Evolutionary conservation across 2,329 filamentous ascomycete genomes (phyloP), one percentile per base, ranked within the genome.

Genomic region (Aspergillus neotritici): DNA sequence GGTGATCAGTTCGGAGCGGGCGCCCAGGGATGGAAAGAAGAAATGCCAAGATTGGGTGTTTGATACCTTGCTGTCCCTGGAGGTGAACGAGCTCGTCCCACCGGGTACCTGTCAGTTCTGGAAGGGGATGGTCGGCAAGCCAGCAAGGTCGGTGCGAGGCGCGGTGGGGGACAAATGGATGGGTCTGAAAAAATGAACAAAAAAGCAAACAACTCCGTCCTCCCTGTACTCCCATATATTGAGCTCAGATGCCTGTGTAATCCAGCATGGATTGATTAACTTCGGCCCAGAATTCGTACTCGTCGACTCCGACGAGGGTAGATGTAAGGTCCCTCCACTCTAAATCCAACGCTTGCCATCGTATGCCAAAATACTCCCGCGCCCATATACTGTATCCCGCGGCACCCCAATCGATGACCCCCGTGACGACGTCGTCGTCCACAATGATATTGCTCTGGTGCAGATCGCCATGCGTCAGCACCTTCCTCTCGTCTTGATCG

Each of bases 1-100:
- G 30, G 36, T 57, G 4, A 53, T 60, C 5, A 45, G 44, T 12
- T 40, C 41, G 8, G 51, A 53, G 33, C 42, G 44, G 11, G 50
- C 55, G 4, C 55, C 57, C 1, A 47, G 41, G 28, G 47, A 60
- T 41, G 53, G 53, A 5, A 47, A 31, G 17, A 28, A 44, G 12
- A 48, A 47, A 21, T 58, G 55, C 29, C 57, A 60, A 45, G 52
- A 60, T 41, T 59, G 56, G 55, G 43, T 51, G 13, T 54, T 58
- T 40, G 51, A 52, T 37, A 46, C 53, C 1, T 44, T 60, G 37
- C 36, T 59, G 14, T 45, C 52, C 4, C 40, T 59, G 31, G 56
- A 59, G 40, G 52, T 58, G 12, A 53, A 59, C 28, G 54, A 58
- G n/a, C 32, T 60, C 4, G 54, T 60, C 12, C 46, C 50, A 1